Base-by-base conservation (phyloP, 495 filamentous ascomycete species). In the Acidomyces sp. region DNA sequence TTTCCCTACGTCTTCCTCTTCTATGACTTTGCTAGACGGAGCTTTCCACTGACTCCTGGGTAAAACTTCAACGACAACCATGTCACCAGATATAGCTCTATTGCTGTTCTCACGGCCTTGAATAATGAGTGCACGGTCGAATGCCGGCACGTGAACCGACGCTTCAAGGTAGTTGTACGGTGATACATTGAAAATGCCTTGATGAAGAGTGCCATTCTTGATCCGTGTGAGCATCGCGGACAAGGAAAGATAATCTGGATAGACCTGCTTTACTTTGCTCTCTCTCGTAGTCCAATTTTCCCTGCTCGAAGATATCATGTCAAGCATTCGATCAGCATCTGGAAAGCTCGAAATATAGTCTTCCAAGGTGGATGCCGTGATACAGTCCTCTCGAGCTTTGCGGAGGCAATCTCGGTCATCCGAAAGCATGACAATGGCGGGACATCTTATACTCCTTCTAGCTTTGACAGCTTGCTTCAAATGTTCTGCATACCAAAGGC, bases 81-180 rank as follows among this genome's bases (percentile, higher is more conserved):
- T 58, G 63, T 97, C 92, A 29, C 88, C 90, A 20, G 85, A 77
- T 18, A 97, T 79, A 15, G 88, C 74, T 46, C 90, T 74, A 61
- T 96, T 97, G 66, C 90, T 93, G 61, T 93, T 95, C 50, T 96
- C 87, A 34, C 90, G 70, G n/a, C 90, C 90, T 10, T 95, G 66
- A 39, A 97, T 74, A 11, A 96, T 64, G 23, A 97, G 72, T 6
- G 85, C 66, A 48, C 82, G 87, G 36, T 93, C 83, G 51, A 97
- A 96, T 15, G 85, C 75, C 13, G 85, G 71, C 5, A 93, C 86
- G 52, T 84, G 78, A 34, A 96, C 78, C 9, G 83, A 83, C 6
- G 84, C 92, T 57, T 96, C 92, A 21, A 96, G 66, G 54, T 93
- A 96, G 59, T 97, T 96, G 66, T 96, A 97, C 6, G 85, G 83